Evolutionary conservation across 768 basidiomycete species (phyloP).

Genomic region (Sarcomyxa edulis): DNA sequence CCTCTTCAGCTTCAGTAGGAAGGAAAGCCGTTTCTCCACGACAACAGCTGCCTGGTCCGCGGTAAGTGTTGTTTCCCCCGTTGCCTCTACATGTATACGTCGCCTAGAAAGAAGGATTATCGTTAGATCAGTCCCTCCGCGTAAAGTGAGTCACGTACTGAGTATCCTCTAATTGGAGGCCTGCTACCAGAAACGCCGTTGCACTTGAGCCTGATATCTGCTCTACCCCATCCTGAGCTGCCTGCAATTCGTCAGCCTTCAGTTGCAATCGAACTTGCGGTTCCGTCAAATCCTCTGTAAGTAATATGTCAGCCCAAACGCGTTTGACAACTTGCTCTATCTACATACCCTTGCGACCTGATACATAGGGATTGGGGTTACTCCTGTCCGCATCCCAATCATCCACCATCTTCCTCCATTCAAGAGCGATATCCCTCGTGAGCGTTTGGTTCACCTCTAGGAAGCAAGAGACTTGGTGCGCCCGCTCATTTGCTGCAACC

Average conservation of each 20-base stretch:
- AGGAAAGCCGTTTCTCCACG: conserved; percentile 5
- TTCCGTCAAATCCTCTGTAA: too few relatives aligned
- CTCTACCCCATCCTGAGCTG: too few relatives aligned
- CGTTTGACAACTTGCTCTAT: too few relatives aligned
- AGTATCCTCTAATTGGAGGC: too few relatives aligned
- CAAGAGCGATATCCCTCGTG: background rate
- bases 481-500: conserved; percentile 5
- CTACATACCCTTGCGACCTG: background rate
- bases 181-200: too few relatives aligned
- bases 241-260: too few relatives aligned
- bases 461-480: background rate
- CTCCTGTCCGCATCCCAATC: background rate
- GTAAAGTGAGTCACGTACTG: background rate
- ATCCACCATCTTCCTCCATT: conserved; percentile 1
- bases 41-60: conserved; percentile 4
- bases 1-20: conserved; percentile 7
- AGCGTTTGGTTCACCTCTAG: background rate
- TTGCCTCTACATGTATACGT: background rate
- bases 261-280: too few relatives aligned
- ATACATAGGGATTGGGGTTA: conserved; percentile 1
- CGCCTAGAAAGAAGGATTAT: background rate
- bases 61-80: background rate
- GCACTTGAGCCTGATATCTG: too few relatives aligned
- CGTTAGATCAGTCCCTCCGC: background rate
- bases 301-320: too few relatives aligned